phyloP scores from a whole-genome alignment of 352 stramenopile species.

The Pythium myriotylum region DNA sequence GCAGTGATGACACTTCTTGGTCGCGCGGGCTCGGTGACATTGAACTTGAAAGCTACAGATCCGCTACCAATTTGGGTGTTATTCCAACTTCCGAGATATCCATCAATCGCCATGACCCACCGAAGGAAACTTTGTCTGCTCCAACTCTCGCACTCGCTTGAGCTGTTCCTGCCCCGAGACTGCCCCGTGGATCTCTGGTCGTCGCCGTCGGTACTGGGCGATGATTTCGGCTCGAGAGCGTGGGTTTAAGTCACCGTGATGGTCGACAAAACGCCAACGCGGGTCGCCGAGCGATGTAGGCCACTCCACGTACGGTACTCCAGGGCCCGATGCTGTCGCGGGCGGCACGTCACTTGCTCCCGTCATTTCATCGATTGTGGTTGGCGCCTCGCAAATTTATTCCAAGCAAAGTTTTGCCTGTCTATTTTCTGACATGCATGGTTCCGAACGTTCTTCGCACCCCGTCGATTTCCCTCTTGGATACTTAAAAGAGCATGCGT shows the following conservation, averaged over 20 bases:
- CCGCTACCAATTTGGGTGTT: conserved; percentile 21
- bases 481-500: conserved; percentile 39
- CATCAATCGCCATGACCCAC: neutral
- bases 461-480: neutral
- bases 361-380: neutral
- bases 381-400: no score
- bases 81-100: no score
- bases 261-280: conserved; percentile 27
- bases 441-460: neutral
- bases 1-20: conserved; percentile 69
- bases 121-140: conserved; percentile 1
- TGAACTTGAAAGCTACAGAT: conserved; percentile 61
- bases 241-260: neutral
- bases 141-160: neutral
- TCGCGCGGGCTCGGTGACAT: conserved; percentile 48
- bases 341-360: conserved; percentile 11
- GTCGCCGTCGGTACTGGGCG: conserved; percentile 36
- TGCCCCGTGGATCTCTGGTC: conserved; percentile 10
- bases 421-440: conserved; percentile 29
- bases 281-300: conserved; percentile 54
- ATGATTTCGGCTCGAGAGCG: conserved; percentile 45
- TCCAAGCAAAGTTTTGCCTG: neutral
- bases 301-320: conserved; percentile 62
- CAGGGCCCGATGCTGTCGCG: conserved; percentile 14
- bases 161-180: conserved; percentile 16